A percentile compares a stretch with the other conserved stretches of the same genome.
phyloP scores from a whole-genome alignment of 306 rosid genomes.

The Ammopiptanthus mongolicus region DNA sequence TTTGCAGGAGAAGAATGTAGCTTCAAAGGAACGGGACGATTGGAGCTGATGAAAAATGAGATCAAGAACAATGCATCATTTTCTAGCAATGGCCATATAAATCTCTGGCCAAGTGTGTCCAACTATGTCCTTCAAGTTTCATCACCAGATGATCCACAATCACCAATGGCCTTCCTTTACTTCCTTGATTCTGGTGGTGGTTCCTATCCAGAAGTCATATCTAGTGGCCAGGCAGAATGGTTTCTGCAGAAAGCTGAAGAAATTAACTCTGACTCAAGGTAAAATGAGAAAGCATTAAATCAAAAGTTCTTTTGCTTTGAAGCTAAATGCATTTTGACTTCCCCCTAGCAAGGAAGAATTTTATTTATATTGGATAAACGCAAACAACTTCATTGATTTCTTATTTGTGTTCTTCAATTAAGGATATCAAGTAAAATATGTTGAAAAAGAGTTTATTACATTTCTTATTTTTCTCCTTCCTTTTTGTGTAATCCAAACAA shows the following conservation, averaged over 20 bases:
- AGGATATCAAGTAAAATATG: background rate
- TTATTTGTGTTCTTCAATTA: background rate
- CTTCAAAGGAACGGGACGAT: slow-evolving; percentile 61
- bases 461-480: background rate
- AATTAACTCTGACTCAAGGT: slow-evolving; percentile 68
- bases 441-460: background rate
- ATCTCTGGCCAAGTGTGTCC: slow-evolving; percentile 83
- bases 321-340: background rate
- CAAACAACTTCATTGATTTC: background rate
- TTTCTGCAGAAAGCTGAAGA: slow-evolving; percentile 41
- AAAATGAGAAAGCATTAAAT: slow-evolving; percentile 3
- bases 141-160: slow-evolving; percentile 33
- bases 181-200: slow-evolving; percentile 97
- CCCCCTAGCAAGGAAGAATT: background rate
- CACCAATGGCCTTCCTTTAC: slow-evolving; percentile 59
- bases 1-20: slow-evolving; percentile 55
- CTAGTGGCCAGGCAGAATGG: slow-evolving; percentile 69
- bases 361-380: background rate
- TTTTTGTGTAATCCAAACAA: slow-evolving; percentile 8
- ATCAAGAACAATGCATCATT: slow-evolving; percentile 37
- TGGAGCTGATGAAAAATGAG: slow-evolving; percentile 60
- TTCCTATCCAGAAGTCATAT: slow-evolving; percentile 74
- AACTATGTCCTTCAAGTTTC: slow-evolving; percentile 60
- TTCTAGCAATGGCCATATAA: slow-evolving; percentile 58
- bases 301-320: background rate